Percentiles rank a stretch among this genome's conserved stretches.
phyloP scores from a whole-genome alignment of 495 filamentous ascomycete species.

The Annulohypoxylon stygium region DNA sequence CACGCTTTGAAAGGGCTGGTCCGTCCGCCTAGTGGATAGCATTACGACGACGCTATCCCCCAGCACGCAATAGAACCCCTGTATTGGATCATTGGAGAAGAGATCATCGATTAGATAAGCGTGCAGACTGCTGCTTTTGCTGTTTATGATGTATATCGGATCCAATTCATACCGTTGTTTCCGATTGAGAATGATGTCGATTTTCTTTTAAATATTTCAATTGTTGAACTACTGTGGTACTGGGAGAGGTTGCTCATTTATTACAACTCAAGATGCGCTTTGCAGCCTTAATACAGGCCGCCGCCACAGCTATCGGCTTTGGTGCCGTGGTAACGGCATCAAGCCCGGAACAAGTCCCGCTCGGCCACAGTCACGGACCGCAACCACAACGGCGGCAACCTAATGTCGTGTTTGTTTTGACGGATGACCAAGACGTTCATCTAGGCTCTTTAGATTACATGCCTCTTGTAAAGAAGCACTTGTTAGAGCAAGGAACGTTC shows the following conservation, averaged over 20 bases:
- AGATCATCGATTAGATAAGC: constrained; percentile 19
- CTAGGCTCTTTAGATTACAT: constrained; percentile 68
- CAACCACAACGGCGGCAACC: constrained; percentile 34
- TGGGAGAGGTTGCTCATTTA: not conserved
- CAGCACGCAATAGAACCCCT: constrained; percentile 45
- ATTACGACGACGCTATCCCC: constrained; percentile 20
- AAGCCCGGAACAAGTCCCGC: constrained; percentile 24
- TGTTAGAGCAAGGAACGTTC: constrained; percentile 64
- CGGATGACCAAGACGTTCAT: constrained; percentile 71
- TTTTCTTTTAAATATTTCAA: not conserved
- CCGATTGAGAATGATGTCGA: not conserved
- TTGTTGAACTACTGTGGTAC: not conserved
- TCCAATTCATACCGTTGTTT: not conserved
- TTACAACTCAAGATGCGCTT: constrained; percentile 17
- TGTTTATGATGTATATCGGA: not conserved
- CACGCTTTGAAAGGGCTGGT: not conserved
- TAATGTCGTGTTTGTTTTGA: constrained; percentile 66
- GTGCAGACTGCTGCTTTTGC: not conserved
- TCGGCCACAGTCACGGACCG: not conserved
- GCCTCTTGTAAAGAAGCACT: constrained; percentile 62
- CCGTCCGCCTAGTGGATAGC: not conserved
- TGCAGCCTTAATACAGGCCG: not conserved
- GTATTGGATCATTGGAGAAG: constrained; percentile 34
- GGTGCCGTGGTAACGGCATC: constrained; percentile 1
- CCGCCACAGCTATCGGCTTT: constrained; percentile 8